phyloP scores from a whole-genome alignment of 1,139 yeast species.

The Nakaseomyces bracarensis region DNA sequence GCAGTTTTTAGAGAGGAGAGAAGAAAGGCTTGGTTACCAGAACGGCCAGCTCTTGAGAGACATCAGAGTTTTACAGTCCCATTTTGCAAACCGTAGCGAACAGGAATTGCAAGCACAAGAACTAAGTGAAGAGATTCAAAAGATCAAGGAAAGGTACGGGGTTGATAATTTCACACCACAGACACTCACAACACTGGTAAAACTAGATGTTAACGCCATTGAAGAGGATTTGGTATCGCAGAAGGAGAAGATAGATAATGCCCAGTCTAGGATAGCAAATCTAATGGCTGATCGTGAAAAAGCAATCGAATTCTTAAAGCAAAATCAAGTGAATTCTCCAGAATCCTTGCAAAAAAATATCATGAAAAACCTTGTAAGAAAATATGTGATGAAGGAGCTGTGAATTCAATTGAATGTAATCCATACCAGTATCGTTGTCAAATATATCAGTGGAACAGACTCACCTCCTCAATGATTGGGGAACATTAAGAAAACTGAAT shows the following conservation, averaged over 20 bases:
- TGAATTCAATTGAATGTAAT: too few relatives aligned
- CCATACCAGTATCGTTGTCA: too few relatives aligned
- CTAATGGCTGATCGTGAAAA: conserved; percentile 33
- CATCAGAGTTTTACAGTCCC: conserved; percentile 26
- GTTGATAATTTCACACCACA: conserved; percentile 56
- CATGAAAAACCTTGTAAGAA: conserved; percentile 46
- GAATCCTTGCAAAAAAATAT: conserved; percentile 38
- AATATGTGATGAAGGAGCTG: conserved; percentile 34
- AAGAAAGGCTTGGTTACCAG: conserved; percentile 33
- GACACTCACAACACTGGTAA: conserved; percentile 32
- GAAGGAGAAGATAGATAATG: conserved; percentile 27
- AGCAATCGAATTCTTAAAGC: conserved; percentile 29
- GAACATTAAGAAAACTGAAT: too few relatives aligned
- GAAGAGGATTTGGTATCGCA: conserved; percentile 30
- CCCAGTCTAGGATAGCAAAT: conserved; percentile 33
- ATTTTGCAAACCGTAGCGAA: background rate
- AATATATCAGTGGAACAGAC: too few relatives aligned
- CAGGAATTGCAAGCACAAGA: conserved; percentile 28
- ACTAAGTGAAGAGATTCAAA: conserved; percentile 36
- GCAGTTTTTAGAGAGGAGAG: conserved; percentile 43
- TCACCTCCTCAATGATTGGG: too few relatives aligned
- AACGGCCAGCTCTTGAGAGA: conserved; percentile 25
- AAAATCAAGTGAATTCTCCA: conserved; percentile 30
- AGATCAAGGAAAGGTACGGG: conserved; percentile 44
- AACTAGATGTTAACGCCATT: conserved; percentile 36